Evolutionary conservation across 2,329 filamentous ascomycete genomes (phyloP), one percentile per base, ranked within the genome.

Genomic region (Aspergillus clavatus): DNA sequence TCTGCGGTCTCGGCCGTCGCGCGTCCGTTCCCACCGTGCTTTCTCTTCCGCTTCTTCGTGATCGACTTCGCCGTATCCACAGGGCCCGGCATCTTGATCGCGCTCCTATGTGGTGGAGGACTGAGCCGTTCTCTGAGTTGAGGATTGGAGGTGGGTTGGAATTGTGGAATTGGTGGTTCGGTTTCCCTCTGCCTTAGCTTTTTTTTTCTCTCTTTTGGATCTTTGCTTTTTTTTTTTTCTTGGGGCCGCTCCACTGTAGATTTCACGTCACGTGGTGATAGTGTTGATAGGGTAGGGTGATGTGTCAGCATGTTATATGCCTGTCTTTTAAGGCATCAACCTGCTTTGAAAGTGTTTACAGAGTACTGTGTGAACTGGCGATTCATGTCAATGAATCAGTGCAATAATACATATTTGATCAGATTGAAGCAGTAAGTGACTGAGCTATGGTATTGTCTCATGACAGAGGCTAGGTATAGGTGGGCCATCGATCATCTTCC

Each of bases 21-120:
- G 47, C 58, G 57, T 37, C 54, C 54, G 47, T 49, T 43, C 38
- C 42, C 44, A 35, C 49, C 56, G 46, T 72, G 69, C 62, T 68
- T 72, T 65, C 69, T 71, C 65, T 73, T 73, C 42, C 69, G 63
- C 57, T 72, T 73, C 55, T 72, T 72, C 36, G 63, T 57, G 39
- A 62, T 59, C 38, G 65, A 65, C 46, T 68, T 61, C 37, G 67
- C 54, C 22, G 62, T 59, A 43, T 69, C 65, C 59, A 71, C 65
- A 12, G 64, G 55, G 38, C 57, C 61, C 51, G 62, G 60, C 64
- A 61, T 64, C 46, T 54, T 62, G 50, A 43, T 55, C 44, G n/a
- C n/a, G n/a, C 26, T 46, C 45, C 23, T 31, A 45, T 48, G 19
- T 35, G 5, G 31, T 41, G 38, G 43, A 38, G 45, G 28, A n/a